Evolutionary conservation across 2,329 filamentous ascomycete species (phyloP).

Genomic region (Alternaria ethzedia): DNA sequence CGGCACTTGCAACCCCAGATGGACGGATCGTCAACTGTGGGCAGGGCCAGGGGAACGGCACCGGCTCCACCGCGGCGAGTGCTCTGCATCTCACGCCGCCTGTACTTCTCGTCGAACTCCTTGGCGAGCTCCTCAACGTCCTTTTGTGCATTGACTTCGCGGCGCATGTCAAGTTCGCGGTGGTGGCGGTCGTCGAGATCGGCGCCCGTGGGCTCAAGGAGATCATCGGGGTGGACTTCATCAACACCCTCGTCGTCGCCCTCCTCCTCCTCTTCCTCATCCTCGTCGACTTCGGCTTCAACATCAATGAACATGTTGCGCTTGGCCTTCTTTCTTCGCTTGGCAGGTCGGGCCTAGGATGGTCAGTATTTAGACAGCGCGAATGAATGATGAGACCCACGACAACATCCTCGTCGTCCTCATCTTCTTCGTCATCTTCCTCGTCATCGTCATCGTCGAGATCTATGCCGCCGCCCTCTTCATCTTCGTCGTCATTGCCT

Average conservation of each 20-base stretch:
- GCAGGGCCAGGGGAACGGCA: conserved; percentile 69
- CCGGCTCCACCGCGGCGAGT: conserved; percentile 39
- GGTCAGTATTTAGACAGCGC: conserved; percentile 22
- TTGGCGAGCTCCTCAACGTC: conserved; percentile 94
- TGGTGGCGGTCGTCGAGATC: conserved; percentile 91
- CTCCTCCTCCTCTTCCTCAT: conserved; percentile 81
- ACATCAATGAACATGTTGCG: conserved; percentile 94
- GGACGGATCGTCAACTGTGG: conserved; percentile 91
- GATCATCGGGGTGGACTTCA: conserved; percentile 88
- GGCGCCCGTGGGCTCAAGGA: conserved; percentile 76
- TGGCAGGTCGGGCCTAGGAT: conserved; percentile 71
- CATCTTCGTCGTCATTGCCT: conserved; percentile 55
- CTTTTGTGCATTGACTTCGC: conserved; percentile 84
- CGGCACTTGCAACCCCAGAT: conserved; percentile 96
- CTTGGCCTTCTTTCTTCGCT: conserved; percentile 75
- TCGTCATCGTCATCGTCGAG: conserved; percentile 64
- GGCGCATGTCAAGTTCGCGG: conserved; percentile 89
- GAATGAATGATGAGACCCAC: conserved; percentile 20
- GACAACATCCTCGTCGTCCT: conserved; percentile 62
- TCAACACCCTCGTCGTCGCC: conserved; percentile 86
- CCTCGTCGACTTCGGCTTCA: conserved; percentile 95
- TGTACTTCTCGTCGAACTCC: conserved; percentile 81
- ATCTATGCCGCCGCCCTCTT: conserved; percentile 58
- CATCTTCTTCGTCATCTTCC: conserved; percentile 68
- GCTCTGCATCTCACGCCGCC: conserved; percentile 63